Evolutionary conservation across 164 flowering plant species (phyloP).

Genomic region (Brasenia schreberi): DNA sequence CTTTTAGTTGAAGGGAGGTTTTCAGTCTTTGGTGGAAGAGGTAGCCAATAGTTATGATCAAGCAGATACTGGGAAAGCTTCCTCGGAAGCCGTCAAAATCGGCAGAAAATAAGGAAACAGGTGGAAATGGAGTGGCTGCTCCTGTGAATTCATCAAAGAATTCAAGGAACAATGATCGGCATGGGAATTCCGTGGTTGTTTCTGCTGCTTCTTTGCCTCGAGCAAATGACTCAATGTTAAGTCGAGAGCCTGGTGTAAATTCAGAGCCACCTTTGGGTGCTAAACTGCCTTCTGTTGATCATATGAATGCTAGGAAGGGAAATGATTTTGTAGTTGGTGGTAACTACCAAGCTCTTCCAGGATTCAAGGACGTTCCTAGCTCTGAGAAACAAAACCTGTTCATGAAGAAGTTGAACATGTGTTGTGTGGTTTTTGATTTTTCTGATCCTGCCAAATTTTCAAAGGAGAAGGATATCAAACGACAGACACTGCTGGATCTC

Average conservation of each 20-base stretch:
- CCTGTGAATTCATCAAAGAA: constrained; percentile 10
- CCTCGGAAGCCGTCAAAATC: constrained; percentile 52
- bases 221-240: constrained; percentile 13
- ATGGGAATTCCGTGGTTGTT: constrained; percentile 22
- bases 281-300: constrained; percentile 15
- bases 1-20: not conserved
- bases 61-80: constrained; percentile 47
- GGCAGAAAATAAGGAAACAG: constrained; percentile 19
- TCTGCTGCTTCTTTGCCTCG: constrained; percentile 10
- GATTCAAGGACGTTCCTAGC: constrained; percentile 57
- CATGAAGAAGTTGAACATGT: constrained; percentile 51
- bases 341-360: constrained; percentile 53
- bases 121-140: constrained; percentile 13
- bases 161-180: constrained; percentile 14
- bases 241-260: not conserved
- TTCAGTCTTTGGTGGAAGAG: not conserved
- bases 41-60: constrained; percentile 24
- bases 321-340: constrained; percentile 7
- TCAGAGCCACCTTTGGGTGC: constrained; percentile 22
- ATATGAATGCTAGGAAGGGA: not conserved
- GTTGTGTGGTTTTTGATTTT: constrained; percentile 66
- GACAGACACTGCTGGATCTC: constrained; percentile 66
- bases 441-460: constrained; percentile 62
- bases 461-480: constrained; percentile 70
- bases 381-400: constrained; percentile 64